Conservation (phyloP, 2,329 filamentous ascomycete genomes). For the Ophiostoma triangulosporum region DNA sequence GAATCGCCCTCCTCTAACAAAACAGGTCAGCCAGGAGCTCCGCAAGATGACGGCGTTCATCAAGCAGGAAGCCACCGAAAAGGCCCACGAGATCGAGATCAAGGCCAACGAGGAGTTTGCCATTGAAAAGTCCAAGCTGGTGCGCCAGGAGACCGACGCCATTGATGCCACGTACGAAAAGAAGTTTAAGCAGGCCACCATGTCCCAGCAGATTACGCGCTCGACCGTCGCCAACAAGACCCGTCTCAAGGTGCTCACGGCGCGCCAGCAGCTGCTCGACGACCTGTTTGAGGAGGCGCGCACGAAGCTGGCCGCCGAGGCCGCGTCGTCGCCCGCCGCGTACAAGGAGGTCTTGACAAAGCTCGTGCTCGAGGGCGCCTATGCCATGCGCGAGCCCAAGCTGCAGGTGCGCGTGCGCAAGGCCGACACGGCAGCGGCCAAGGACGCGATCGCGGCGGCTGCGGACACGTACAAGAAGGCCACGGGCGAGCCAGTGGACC, state of each 20-base stretch:
- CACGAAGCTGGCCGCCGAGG: conserved; percentile 51
- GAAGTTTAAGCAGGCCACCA: conserved; percentile 97
- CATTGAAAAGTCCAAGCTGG: conserved; percentile 97
- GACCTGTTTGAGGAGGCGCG: conserved; percentile 71
- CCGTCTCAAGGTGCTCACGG: conserved; percentile 72
- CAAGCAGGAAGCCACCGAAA: conserved; percentile 94
- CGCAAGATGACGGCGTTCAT: conserved; percentile 99
- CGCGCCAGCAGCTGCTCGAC: conserved; percentile 84
- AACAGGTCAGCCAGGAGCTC: conserved; percentile 88
- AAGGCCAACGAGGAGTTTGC: conserved; percentile 98
- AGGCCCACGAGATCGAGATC: conserved; percentile 92
- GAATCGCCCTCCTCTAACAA: neutral
- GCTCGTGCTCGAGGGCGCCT: conserved; percentile 78
- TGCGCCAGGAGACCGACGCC: conserved; percentile 82
- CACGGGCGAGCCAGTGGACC: conserved; percentile 52
- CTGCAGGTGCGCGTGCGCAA: conserved; percentile 63
- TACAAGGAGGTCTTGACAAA: conserved; percentile 68
- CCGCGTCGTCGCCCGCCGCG: conserved; percentile 54
- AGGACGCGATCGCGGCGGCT: conserved; percentile 66
- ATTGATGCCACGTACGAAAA: conserved; percentile 93
- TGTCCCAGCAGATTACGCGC: conserved; percentile 97
- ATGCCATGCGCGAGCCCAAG: conserved; percentile 71
- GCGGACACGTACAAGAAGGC: conserved; percentile 73
- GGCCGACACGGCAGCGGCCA: conserved; percentile 54
- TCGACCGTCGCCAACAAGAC: conserved; percentile 96